Conservation (phyloP, 176 grass and related monocot genomes). For the Cenchrus fungigraminus region DNA sequence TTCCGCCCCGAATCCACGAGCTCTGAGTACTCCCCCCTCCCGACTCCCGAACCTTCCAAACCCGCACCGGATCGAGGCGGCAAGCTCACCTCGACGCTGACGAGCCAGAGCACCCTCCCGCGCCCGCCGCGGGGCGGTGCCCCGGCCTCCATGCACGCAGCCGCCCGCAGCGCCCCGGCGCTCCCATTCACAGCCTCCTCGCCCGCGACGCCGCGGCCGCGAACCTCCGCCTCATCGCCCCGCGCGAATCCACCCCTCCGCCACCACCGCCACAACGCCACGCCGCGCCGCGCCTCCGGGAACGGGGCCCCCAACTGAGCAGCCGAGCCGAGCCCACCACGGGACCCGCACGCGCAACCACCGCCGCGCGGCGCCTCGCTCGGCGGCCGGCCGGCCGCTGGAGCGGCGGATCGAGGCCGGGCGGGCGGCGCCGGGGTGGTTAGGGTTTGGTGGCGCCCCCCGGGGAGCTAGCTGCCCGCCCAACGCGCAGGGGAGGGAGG, state of each 20-base stretch:
- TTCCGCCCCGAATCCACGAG: constrained; percentile 26
- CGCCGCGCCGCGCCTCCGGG: background rate
- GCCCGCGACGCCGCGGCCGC: constrained; percentile 15
- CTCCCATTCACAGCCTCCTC: constrained; percentile 59
- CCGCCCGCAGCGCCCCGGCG: constrained; percentile 28
- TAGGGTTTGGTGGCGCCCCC: constrained; percentile 47
- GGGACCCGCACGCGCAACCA: constrained; percentile 10
- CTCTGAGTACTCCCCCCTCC: background rate
- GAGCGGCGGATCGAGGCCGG: constrained; percentile 38
- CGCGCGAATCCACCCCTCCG: background rate
- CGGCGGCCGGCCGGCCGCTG: constrained; percentile 7
- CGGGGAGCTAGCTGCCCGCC: constrained; percentile 28
- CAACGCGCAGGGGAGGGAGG: background rate
- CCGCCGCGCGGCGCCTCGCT: background rate
- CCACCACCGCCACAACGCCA: background rate
- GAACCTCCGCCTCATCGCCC: constrained; percentile 27
- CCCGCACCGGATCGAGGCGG: constrained; percentile 37
- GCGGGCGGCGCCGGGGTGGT: background rate
- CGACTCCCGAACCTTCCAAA: background rate
- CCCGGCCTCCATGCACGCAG: constrained; percentile 55
- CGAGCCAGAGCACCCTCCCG: constrained; percentile 50
- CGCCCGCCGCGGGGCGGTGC: constrained; percentile 12
- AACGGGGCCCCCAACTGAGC: background rate
- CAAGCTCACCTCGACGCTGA: constrained; percentile 52
- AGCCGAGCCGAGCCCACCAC: background rate